phyloP scores from a whole-genome alignment of 2,329 filamentous ascomycete species.

The Exophiala sp. region DNA sequence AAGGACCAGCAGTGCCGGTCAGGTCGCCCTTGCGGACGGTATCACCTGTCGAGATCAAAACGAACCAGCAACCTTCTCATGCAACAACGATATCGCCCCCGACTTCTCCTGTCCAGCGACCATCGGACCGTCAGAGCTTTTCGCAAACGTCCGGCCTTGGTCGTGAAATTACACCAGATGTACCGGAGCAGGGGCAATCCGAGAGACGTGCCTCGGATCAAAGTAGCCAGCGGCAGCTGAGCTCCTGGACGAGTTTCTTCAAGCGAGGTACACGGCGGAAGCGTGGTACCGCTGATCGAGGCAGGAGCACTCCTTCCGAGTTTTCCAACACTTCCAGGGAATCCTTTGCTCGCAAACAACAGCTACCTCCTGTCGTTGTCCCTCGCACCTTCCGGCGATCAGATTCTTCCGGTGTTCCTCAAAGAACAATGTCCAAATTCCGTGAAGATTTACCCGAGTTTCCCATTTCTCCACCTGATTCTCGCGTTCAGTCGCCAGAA shows the following conservation, averaged over 20 bases:
- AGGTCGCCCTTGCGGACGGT: slow-evolving; percentile 25
- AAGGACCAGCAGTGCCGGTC: slow-evolving; percentile 20
- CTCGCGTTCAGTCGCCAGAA: slow-evolving; percentile 74
- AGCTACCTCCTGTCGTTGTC: slow-evolving; percentile 38
- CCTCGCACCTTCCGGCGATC: slow-evolving; percentile 46
- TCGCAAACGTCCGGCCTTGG: slow-evolving; percentile 52
- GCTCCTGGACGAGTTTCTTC: slow-evolving; percentile 71
- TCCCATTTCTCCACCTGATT: slow-evolving; percentile 79
- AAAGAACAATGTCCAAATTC: slow-evolving; percentile 85
- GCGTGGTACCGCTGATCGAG: slow-evolving; percentile 51
- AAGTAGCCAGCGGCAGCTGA: slow-evolving; percentile 40
- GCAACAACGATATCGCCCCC: slow-evolving; percentile 45
- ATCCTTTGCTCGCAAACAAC: slow-evolving; percentile 64
- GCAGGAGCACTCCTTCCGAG: slow-evolving; percentile 62
- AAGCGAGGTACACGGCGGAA: slow-evolving; percentile 58
- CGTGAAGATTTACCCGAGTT: slow-evolving; percentile 86
- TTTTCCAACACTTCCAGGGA: slow-evolving; percentile 90
- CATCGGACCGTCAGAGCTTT: slow-evolving; percentile 48
- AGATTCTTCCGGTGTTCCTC: slow-evolving; percentile 52
- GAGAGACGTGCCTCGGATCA: slow-evolving; percentile 56
- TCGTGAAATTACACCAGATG: slow-evolving; percentile 51
- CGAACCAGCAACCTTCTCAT: slow-evolving; percentile 15
- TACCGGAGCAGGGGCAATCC: slow-evolving; percentile 51
- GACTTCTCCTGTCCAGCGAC: slow-evolving; percentile 46
- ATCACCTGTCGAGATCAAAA: slow-evolving; percentile 7